Conservation (phyloP, 495 filamentous ascomycete species). For the Annulohypoxylon moriforme region DNA sequence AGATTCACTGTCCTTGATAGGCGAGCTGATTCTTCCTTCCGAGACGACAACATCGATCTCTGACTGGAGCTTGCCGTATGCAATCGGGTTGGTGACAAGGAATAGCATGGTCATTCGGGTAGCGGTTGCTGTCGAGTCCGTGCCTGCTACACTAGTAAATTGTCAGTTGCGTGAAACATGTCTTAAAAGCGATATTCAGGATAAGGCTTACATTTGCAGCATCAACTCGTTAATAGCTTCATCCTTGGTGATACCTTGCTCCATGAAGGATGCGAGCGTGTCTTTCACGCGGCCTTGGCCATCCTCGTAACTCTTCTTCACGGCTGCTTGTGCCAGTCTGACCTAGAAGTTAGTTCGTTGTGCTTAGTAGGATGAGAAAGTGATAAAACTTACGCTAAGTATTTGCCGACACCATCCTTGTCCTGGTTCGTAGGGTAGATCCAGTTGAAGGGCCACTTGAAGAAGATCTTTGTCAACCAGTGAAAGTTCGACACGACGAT, state of each 20-base stretch:
- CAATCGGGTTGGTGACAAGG: constrained; percentile 56
- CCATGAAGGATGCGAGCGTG: constrained; percentile 59
- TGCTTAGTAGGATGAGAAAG: not conserved
- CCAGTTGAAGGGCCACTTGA: constrained; percentile 33
- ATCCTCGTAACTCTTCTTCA: constrained; percentile 45
- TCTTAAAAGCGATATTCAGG: not conserved
- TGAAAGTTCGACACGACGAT: constrained; percentile 37
- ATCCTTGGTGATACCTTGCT: constrained; percentile 51
- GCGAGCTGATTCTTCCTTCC: constrained; percentile 39
- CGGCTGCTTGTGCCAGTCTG: constrained; percentile 52
- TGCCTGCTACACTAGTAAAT: constrained; percentile 61
- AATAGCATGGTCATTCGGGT: constrained; percentile 66
- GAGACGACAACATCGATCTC: constrained; percentile 63
- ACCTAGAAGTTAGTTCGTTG: not conserved
- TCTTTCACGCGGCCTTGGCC: constrained; percentile 44
- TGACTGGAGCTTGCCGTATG: constrained; percentile 64
- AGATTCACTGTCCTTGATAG: constrained; percentile 55
- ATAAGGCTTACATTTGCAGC: constrained; percentile 51
- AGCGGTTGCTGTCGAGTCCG: constrained; percentile 70
- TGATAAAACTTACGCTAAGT: constrained; percentile 25
- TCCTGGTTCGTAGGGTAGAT: constrained; percentile 31
- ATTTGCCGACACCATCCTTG: constrained; percentile 28
- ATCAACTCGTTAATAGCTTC: constrained; percentile 57
- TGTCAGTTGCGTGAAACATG: not conserved
- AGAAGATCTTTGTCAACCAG: constrained; percentile 41